Conservation (phyloP, 108 stramenopile species). For the Nitzschia putrida region DNA sequence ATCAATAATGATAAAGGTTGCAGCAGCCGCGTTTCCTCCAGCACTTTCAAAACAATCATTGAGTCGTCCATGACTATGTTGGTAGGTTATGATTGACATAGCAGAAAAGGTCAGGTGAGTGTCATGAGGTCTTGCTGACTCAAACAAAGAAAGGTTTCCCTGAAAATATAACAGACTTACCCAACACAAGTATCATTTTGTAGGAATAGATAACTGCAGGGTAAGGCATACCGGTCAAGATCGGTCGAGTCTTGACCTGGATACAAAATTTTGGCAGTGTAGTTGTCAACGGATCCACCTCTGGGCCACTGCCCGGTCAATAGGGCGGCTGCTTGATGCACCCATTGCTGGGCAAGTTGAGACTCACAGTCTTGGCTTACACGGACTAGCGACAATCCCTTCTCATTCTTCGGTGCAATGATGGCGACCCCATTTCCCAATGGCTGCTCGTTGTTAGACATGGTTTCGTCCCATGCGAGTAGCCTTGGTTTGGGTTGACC, state of each 20-base stretch:
- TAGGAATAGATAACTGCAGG: background rate
- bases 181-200: background rate
- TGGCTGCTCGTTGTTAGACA: too few species aligned
- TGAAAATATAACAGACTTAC: slow-evolving; percentile 3
- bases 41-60: slow-evolving; percentile 49
- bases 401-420: too few species aligned
- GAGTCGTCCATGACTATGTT: slow-evolving; percentile 35
- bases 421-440: too few species aligned
- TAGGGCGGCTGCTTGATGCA: background rate
- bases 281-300: background rate
- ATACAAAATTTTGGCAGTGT: background rate
- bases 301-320: background rate
- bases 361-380: too few species aligned
- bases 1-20: slow-evolving; percentile 35
- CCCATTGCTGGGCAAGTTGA: background rate
- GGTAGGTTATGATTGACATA: too few species aligned
- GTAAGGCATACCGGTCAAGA: background rate
- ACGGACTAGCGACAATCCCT: too few species aligned
- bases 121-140: background rate
- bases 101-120: background rate
- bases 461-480: too few species aligned
- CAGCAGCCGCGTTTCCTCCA: slow-evolving; percentile 39
- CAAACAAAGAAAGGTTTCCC: background rate
- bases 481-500: too few species aligned
- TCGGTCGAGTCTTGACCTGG: background rate